Evolutionary conservation across 495 filamentous ascomycete species (phyloP), one percentile per base, ranked within the genome.

Genomic region (Immersiella caudata): DNA sequence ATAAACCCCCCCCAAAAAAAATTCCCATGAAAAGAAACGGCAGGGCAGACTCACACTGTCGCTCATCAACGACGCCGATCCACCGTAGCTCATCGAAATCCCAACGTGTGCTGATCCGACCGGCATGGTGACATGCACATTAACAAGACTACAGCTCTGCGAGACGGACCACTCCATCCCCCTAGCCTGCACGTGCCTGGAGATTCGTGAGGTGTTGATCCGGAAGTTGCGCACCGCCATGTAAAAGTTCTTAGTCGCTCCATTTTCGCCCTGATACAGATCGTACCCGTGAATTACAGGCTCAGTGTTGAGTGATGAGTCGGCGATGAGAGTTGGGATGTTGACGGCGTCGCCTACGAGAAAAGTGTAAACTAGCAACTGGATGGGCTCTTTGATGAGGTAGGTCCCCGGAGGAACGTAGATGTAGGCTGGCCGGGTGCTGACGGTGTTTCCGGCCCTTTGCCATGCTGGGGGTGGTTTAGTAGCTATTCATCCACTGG

Each of bases 181-280:
- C 2, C 40, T 58, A 6, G 66, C 69, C 7, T 56, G 3, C 4
- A 62, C 60, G 14, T 33, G 18, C 9, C 18, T 12, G 6, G n/a
- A 78, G 54, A 93, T 82, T 9, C 67, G 74, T 6, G 89, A 92
- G 62, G 85, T 84, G 71, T 93, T 90, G 21, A 94, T 79, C 62
- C 89, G 82, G 56, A 94, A 80, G 69, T 94, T 93, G 25, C 90
- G 81, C 64, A 94, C 83, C 66, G 90, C 88, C 64, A 91, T 81
- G 73, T 84, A 93, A 75, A 94, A 94, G 46, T 90, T 86, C 71
- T 90, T 92, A 26, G 87, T 92, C 0, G 86, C 73, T 26, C 80
- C 75, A 4, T 83, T 87, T 57, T 88, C 77, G 29, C 86, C 88
- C 22, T 77, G 76, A 68, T 90, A 91, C 14, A 29, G 46, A 36